These are phyloP conservation scores for Saccharomycodes ludwigii DNA, from an alignment of 805 yeast species.

Conservation along the genomic window DNA sequence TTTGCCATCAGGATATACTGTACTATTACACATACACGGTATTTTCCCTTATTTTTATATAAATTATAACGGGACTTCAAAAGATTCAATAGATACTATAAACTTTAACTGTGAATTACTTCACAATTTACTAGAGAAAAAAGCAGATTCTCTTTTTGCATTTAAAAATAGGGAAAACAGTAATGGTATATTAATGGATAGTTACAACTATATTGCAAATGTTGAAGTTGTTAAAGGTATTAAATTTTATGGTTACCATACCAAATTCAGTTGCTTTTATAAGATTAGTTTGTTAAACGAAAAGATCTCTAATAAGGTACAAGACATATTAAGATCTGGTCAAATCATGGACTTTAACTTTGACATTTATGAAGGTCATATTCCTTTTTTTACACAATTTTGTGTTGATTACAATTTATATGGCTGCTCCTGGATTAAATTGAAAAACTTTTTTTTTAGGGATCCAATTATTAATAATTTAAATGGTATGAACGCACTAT, in stretches of 20 bases:
- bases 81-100: not conserved
- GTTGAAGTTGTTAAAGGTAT: constrained; percentile 57
- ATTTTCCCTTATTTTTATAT: constrained; percentile 72
- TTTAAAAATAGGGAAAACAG: too few relatives aligned
- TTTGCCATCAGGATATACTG: constrained; percentile 44
- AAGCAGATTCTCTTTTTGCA: too few relatives aligned
- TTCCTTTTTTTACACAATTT: constrained; percentile 68
- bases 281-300: constrained; percentile 64
- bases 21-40: constrained; percentile 68
- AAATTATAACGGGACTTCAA: constrained; percentile 36
- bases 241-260: constrained; percentile 76
- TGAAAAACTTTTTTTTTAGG: constrained; percentile 39
- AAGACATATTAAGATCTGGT: constrained; percentile 37
- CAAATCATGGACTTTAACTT: constrained; percentile 24
- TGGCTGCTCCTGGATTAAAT: constrained; percentile 69
- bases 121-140: constrained; percentile 1
- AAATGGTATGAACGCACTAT: constrained; percentile 17
- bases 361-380: constrained; percentile 67
- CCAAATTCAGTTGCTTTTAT: constrained; percentile 50
- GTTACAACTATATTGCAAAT: constrained; percentile 42
- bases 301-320: constrained; percentile 38
- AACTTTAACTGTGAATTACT: constrained; percentile 8
- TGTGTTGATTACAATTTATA: constrained; percentile 70
- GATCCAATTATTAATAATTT: constrained; percentile 34
- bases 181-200: too few relatives aligned